phyloP scores from a whole-genome alignment of 768 basidiomycete species.

The Mycena maculata region DNA sequence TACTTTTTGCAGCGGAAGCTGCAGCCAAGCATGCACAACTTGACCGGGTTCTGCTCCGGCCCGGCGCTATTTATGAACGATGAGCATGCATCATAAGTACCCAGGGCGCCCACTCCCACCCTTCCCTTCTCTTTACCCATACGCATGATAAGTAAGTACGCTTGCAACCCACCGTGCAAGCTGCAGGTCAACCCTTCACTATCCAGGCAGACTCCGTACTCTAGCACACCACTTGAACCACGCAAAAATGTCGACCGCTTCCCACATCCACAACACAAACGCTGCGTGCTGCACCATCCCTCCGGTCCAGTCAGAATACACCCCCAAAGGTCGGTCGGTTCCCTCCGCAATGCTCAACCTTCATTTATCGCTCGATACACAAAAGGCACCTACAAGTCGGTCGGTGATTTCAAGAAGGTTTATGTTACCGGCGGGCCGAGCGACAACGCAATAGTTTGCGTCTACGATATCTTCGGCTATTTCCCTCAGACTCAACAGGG shows the following conservation, averaged over 20 bases:
- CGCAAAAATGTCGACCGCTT: constrained; percentile 49
- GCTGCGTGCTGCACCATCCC: constrained; percentile 67
- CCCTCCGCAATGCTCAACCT: background rate
- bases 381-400: constrained; percentile 49
- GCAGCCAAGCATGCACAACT: background rate
- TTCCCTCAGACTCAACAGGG: constrained; percentile 74
- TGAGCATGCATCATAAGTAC: background rate
- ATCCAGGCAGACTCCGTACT: constrained; percentile 48
- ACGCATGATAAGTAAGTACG: constrained; percentile 16
- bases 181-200: background rate
- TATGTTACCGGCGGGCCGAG: constrained; percentile 62
- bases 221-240: constrained; percentile 52
- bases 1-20: constrained; percentile 13
- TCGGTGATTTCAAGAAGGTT: constrained; percentile 62
- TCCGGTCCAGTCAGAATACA: constrained; percentile 64
- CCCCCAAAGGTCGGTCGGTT: constrained; percentile 54
- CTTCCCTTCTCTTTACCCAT: background rate
- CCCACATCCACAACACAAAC: constrained; percentile 52
- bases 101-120: no score
- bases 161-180: background rate
- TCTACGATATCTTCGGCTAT: constrained; percentile 76
- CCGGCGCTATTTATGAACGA: no score
- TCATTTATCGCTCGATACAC: background rate
- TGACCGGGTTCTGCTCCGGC: no score
- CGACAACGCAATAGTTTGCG: constrained; percentile 64